Evolutionary conservation across 495 filamentous ascomycete species (phyloP), one percentile per base, ranked within the genome.

Genomic region (Trichoderma reesei): DNA sequence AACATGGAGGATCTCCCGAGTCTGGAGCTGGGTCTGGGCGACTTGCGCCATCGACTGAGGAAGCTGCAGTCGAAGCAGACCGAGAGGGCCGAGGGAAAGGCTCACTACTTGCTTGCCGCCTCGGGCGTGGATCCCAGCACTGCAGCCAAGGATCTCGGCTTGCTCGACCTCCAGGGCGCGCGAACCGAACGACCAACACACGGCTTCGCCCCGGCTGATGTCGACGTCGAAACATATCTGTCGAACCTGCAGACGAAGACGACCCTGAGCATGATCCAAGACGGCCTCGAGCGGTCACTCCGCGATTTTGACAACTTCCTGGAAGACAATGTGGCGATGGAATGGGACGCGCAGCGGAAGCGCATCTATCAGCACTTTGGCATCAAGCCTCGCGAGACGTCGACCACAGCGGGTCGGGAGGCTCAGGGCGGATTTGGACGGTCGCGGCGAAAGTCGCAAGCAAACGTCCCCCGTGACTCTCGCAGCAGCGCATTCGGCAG

Each of bases 311-410:
- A 99, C 71, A 73, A 82, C 44, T 97, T 95, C 72, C 76, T 99
- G 54, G 94, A 97, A 71, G 92, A 96, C 67, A 93, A 94, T 70
- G 87, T 97, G 7, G 90, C 90, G 8, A 87, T 94, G 79, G 90
- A 97, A 73, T 98, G 93, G 93, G 91, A 98, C 63, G 85, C 87
- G 6, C 94, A 98, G 75, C 87, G 92, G 42, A 89, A 87, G 71
- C 86, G 86, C 62, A 96, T 98, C 62, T 96, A 96, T 72, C 85
- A 96, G 69, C 94, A 99, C 71, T 98, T 99, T 72, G 94, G 94
- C 8, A 87, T 99, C 46, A 88, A 83, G 65, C 80, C 86, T 8
- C 85, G 80, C 66, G 83, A 87, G 51, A 67, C 75, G 61, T 46
- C 79, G 39, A 77, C 75, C 5, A 73, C 70, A 34, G 90, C 90